These are phyloP conservation scores for Phytophthora syringae DNA, from an alignment of 352 stramenopile genomes.

Conservation along the genomic window DNA sequence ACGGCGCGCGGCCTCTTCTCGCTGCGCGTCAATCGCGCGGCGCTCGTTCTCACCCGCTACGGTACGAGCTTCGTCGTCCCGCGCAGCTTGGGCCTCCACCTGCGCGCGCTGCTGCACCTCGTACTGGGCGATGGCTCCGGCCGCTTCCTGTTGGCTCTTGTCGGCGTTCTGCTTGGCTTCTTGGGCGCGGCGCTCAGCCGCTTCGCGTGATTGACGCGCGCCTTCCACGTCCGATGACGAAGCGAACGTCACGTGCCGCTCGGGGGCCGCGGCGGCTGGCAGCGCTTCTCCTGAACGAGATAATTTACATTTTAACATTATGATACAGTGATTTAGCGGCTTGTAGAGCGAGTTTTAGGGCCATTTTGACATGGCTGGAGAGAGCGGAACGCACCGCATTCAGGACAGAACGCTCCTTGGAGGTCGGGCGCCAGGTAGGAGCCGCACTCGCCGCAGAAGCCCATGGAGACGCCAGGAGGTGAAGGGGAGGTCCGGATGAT, in stretches of 20 bases:
- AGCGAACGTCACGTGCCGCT: constrained; percentile 31
- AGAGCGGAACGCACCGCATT: constrained; percentile 63
- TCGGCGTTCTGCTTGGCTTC: constrained; percentile 54
- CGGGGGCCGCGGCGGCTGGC: constrained; percentile 19
- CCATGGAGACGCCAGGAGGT: constrained; percentile 44
- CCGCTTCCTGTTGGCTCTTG: constrained; percentile 48
- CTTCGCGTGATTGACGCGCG: constrained; percentile 48
- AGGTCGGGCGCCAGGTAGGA: constrained; percentile 61
- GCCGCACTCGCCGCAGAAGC: constrained; percentile 87
- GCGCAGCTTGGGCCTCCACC: too few species aligned
- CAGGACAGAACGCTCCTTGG: constrained; percentile 71
- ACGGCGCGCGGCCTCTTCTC: constrained; percentile 49
- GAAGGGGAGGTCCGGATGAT: not conserved
- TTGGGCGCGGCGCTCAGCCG: constrained; percentile 53
- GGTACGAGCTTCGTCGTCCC: constrained; percentile 29
- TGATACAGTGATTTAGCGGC: constrained; percentile 8
- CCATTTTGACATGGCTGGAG: not conserved
- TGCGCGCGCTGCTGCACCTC: constrained; percentile 59
- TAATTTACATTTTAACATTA: not conserved
- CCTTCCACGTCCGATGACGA: constrained; percentile 24
- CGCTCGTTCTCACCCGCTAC: constrained; percentile 45
- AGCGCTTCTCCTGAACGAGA: constrained; percentile 28
- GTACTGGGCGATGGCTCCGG: constrained; percentile 48
- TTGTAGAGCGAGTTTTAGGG: constrained; percentile 1
- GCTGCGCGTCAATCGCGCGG: constrained; percentile 56